Base-by-base conservation (phyloP, 257 asterid genomes). In the Scutellaria baicalensis region DNA sequence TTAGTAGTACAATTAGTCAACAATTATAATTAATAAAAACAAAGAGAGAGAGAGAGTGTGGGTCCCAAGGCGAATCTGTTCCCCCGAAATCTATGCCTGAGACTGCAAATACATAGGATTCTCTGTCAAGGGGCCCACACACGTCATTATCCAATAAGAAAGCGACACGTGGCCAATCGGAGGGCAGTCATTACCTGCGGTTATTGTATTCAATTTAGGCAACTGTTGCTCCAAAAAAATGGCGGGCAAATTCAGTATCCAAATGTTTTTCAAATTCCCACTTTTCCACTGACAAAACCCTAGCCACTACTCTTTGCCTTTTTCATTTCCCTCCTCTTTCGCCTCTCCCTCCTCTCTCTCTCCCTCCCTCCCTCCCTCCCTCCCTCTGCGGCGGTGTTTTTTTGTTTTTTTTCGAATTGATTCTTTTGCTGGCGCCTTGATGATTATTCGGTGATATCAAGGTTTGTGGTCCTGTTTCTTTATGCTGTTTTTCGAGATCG, bases 221-320 rank as follows among this genome's bases (percentile, higher is more conserved):
- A 86, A 83, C 86, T 78, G 90, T 77, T 84, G 75, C 77, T 64
- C 72, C 4, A 50, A 77, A 81, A 68, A 51, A 60, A 75, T 89
- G 96, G 96, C 96, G 96, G 96, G 96, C 88, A 82, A 77, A 71
- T 59, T 70, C 68, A 67, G 60, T 40, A 50, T 66, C 65, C 63
- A 49, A 69, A 73, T n/a, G 10, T 45, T 66, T 57, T 86, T 89
- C 88, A 82, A 89, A 89, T 64, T 44, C 1, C 70, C 43, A 55
- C 67, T 50, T 71, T 60, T 31, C 57, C 62, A 42, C 49, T 20
- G 64, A 3, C 63, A 61, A 82, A 86, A 78, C 89, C 90, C 90
- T 81, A 84, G 87, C 76, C 75, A 27, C 56, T 60, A 13, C 61
- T n/a, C 49, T 8, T 38, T 20, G 58, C 21, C 40, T 14, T 36